Evolutionary conservation across 2,329 filamentous ascomycete species (phyloP).

Genomic region (Ramularia collo-cygni): DNA sequence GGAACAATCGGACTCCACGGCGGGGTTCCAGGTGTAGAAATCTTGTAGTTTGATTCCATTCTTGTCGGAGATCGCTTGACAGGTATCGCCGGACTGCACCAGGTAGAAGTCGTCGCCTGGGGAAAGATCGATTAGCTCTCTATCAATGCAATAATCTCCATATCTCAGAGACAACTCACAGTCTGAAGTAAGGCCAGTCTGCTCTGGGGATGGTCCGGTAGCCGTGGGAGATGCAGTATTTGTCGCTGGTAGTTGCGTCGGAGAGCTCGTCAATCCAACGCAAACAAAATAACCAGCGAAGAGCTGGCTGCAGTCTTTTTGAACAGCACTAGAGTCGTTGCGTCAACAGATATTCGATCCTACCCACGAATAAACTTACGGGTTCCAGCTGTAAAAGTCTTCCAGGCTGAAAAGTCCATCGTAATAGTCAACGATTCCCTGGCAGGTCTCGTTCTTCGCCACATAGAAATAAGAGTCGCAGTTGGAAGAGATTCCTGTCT

Average conservation of each 20-base stretch:
- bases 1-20: background rate
- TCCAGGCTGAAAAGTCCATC: background rate
- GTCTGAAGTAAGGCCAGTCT: background rate
- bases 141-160: too few species aligned
- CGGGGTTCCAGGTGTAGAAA: constrained; percentile 1
- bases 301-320: background rate
- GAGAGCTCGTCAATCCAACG: background rate
- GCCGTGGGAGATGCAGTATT: background rate
- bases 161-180: background rate
- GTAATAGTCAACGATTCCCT: background rate
- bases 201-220: background rate
- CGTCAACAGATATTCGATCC: background rate
- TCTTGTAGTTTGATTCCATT: background rate
- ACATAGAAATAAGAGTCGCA: background rate
- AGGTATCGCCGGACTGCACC: constrained; percentile 5
- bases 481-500: background rate
- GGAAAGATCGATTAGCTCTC: too few species aligned
- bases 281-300: background rate
- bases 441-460: background rate
- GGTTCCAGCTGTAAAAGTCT: background rate
- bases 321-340: background rate
- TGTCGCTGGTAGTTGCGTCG: background rate
- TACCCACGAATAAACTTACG: background rate
- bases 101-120: constrained; percentile 4
- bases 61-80: constrained; percentile 1